A percentile compares a stretch with the other conserved stretches of the same genome.
phyloP scores from a whole-genome alignment of 1,284 basidiomycete genomes.

The Melampsora abietis-canadensis region DNA sequence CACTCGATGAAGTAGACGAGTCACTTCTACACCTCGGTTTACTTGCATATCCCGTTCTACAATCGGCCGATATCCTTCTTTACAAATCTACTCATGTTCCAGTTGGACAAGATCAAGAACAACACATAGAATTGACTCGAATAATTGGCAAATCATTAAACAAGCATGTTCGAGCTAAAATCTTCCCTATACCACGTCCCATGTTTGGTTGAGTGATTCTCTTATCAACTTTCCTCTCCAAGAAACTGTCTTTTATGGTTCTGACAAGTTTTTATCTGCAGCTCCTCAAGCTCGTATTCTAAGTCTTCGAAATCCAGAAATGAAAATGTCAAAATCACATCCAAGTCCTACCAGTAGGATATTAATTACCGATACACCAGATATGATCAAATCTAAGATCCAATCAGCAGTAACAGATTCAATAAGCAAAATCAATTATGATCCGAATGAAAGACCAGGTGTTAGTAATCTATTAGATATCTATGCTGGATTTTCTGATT shows the following conservation, averaged over 20 bases:
- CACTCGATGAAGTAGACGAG: slow-evolving; percentile 74
- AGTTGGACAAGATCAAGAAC: slow-evolving; percentile 90
- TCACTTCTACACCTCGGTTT: slow-evolving; percentile 76
- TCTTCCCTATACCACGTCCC: slow-evolving; percentile 72
- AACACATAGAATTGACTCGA: slow-evolving; percentile 83
- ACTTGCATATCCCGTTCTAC: slow-evolving; percentile 86
- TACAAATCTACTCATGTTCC: slow-evolving; percentile 89
- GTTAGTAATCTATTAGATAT: slow-evolving; percentile 78
- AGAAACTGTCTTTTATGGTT: slow-evolving; percentile 7
- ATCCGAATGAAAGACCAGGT: slow-evolving; percentile 72
- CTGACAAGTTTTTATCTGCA: slow-evolving; percentile 51
- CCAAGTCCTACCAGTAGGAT: slow-evolving; percentile 77
- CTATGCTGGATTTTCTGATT: slow-evolving; percentile 60
- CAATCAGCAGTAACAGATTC: slow-evolving; percentile 82
- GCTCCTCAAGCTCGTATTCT: slow-evolving; percentile 67
- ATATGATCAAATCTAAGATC: slow-evolving; percentile 68
- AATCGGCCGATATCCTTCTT: slow-evolving; percentile 85
- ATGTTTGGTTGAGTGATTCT: slow-evolving; percentile 65
- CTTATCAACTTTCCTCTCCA: no score
- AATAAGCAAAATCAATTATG: slow-evolving; percentile 64
- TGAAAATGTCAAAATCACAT: slow-evolving; percentile 95
- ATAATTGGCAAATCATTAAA: slow-evolving; percentile 84
- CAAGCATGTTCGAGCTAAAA: slow-evolving; percentile 57
- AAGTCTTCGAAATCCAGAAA: slow-evolving; percentile 75
- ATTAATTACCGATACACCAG: slow-evolving; percentile 70